Evolutionary conservation across 169 alveolate species (phyloP), one percentile per base, ranked within the genome.

Genomic region (Cryptosporidium bovis): DNA sequence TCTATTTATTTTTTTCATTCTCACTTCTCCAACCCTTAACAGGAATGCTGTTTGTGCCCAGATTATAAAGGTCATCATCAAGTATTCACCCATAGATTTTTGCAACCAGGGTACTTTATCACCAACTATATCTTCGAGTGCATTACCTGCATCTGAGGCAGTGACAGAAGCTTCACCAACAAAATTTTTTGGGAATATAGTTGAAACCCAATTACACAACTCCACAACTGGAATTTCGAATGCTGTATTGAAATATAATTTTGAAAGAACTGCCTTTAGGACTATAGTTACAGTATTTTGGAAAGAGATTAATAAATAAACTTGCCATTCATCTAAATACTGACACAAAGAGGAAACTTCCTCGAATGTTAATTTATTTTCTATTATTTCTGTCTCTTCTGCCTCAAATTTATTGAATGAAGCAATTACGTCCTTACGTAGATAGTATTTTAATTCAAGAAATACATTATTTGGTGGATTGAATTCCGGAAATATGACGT

Each of bases 41-140:
- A 33, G 36, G 56, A 29, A 77, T 34, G 71, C 87, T 7, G 87
- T 60, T 60, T 77, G 87, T 7, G 62, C 64, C 87, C 87, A 77
- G 24, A 77, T 36, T 15, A 58, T 77, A 40, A 77, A 77, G 1
- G 48, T 77, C 13, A 51, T 27, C n/a, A 77, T 18, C 31, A 77
- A 62, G 56, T 60, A 77, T 10, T 65, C 64, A 27, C 77, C 87
- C n/a, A 77, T 10, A 56, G 65, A 20, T 62, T 58, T 58, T 44
- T 60, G 71, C 33, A 77, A 15, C 87, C 87, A 77, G 20, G 51
- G 46, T 16, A 77, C 29, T 0, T 24, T 77, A 15, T 6, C 77
- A 12, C 64, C 46, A 27, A 71, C 46, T 29, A 44, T 62, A n/a
- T 5, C 15, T 62, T 56, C 71, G 12, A 60, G 77, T 1, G 64